These are phyloP conservation scores for Saccharomycopsis fermentans DNA, from an alignment of 805 yeast species.

Conservation along the genomic window DNA sequence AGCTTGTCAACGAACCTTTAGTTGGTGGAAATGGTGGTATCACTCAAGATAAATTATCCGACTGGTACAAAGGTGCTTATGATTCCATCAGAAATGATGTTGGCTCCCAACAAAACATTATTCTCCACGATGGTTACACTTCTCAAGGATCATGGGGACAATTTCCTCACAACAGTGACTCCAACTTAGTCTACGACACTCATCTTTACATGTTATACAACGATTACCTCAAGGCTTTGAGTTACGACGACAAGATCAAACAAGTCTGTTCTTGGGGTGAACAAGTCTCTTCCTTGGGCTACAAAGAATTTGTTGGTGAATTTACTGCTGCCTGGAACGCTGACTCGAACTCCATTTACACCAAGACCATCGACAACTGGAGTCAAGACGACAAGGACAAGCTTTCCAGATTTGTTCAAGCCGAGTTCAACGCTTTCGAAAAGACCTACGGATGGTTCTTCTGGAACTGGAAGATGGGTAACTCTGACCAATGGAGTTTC, in stretches of 20 bases:
- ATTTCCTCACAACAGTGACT: conserved; percentile 26
- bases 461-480: conserved; percentile 65
- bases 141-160: conserved; percentile 45
- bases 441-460: conserved; percentile 55
- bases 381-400: conserved; percentile 30
- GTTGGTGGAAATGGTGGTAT: conserved; percentile 42
- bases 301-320: conserved; percentile 54
- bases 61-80: conserved; percentile 57
- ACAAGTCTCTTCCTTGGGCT: conserved; percentile 34
- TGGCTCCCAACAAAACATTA: conserved; percentile 44
- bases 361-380: conserved; percentile 30
- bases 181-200: conserved; percentile 55
- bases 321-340: conserved; percentile 64
- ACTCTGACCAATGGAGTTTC: conserved; percentile 60
- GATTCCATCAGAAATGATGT: conserved; percentile 42
- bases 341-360: conserved; percentile 42
- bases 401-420: conserved; percentile 47
- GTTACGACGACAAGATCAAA: conserved; percentile 51
- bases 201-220: conserved; percentile 31
- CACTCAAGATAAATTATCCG: conserved; percentile 40
- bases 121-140: conserved; percentile 60
- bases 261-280: conserved; percentile 45
- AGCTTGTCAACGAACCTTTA: conserved; percentile 65
- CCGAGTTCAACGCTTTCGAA: conserved; percentile 45
- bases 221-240: conserved; percentile 54